Conservation (phyloP, 768 basidiomycete genomes). For the Lyophyllum atratum region DNA sequence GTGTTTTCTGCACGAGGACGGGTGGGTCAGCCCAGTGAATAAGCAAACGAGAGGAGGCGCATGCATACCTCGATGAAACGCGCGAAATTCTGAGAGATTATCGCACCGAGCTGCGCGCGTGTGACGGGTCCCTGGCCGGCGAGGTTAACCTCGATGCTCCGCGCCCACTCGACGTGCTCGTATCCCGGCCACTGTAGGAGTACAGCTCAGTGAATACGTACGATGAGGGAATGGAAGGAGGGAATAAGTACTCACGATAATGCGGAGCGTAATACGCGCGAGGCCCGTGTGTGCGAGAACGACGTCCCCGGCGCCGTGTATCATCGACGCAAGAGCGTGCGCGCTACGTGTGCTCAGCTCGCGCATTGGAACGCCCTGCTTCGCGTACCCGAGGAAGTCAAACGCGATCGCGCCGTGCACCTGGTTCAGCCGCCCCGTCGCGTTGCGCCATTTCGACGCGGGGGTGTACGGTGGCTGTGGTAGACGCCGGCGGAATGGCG, state of each 20-base stretch:
- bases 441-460: slow-evolving; percentile 22
- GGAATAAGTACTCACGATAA: slow-evolving; percentile 33
- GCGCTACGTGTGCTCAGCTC: slow-evolving; percentile 41
- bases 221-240: not conserved
- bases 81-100: slow-evolving; percentile 37
- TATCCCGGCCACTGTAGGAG: slow-evolving; percentile 31
- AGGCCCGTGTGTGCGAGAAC: slow-evolving; percentile 38
- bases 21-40: not conserved
- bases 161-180: slow-evolving; percentile 39
- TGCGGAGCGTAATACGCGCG: slow-evolving; percentile 35
- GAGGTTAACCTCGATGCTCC: slow-evolving; percentile 35
- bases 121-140: slow-evolving; percentile 44
- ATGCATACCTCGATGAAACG: slow-evolving; percentile 39
- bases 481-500: slow-evolving; percentile 35
- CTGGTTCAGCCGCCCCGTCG: slow-evolving; percentile 22
- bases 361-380: slow-evolving; percentile 48
- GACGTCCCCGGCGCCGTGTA: slow-evolving; percentile 39
- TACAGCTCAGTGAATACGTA: not conserved
- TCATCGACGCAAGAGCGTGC: slow-evolving; percentile 35
- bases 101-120: slow-evolving; percentile 40
- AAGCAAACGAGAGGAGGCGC: no score
- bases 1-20: slow-evolving; percentile 28
- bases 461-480: slow-evolving; percentile 34
- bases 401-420: slow-evolving; percentile 36
- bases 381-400: slow-evolving; percentile 41